These are phyloP conservation scores for Auxenochlorella protothecoides DNA, from an alignment of 139 green algal species.

Conservation along the genomic window DNA sequence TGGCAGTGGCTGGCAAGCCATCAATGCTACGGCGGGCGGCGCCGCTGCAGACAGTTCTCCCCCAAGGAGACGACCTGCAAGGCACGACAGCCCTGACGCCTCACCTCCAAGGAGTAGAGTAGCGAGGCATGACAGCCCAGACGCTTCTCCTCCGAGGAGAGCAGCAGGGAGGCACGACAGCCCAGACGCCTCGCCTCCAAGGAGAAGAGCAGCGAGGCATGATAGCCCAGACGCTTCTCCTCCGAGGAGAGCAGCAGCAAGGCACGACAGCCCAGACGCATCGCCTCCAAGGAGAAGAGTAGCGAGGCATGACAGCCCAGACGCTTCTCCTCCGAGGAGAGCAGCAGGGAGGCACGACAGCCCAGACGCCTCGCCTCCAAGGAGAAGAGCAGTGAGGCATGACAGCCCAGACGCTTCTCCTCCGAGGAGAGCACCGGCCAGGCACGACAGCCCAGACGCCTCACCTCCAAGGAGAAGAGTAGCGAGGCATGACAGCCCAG, in stretches of 20 bases:
- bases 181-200: slow-evolving; percentile 25
- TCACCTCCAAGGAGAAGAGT: slow-evolving; percentile 2
- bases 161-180: slow-evolving; percentile 14
- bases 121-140: slow-evolving; percentile 11
- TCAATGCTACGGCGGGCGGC: background rate
- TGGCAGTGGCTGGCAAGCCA: slow-evolving; percentile 12
- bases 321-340: slow-evolving; percentile 21
- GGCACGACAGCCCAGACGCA: slow-evolving; percentile 23
- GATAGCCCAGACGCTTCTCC: slow-evolving; percentile 15
- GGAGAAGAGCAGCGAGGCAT: slow-evolving; percentile 5
- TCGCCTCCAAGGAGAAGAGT: slow-evolving; percentile 3
- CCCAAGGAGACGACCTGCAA: background rate
- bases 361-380: slow-evolving; percentile 18
- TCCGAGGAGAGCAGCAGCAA: slow-evolving; percentile 2
- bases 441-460: slow-evolving; percentile 23
- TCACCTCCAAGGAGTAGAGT: slow-evolving; percentile 6
- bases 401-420: slow-evolving; percentile 20
- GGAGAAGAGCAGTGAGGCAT: slow-evolving; percentile 3
- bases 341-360: slow-evolving; percentile 10
- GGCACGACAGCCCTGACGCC: slow-evolving; percentile 21
- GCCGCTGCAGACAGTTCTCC: too few relatives aligned
- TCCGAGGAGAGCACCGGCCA: background rate
- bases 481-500: slow-evolving; percentile 15
- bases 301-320: slow-evolving; percentile 20
- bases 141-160: slow-evolving; percentile 9